Base-by-base conservation (phyloP, 306 rosid species). In the Oemleria cerasiformis region DNA sequence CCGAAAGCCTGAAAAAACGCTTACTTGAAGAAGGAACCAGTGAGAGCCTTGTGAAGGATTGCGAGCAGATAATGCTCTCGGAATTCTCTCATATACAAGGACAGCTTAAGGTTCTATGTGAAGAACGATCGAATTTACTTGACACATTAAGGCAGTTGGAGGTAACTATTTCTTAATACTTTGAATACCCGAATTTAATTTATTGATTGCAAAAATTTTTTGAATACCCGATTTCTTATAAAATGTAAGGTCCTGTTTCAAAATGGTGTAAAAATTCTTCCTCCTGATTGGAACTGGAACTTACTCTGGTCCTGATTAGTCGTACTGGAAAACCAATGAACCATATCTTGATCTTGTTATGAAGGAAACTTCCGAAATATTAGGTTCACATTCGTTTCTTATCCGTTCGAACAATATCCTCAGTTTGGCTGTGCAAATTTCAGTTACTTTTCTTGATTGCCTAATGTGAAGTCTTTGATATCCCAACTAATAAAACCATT, bases 51-150 rank as follows among this genome's bases (percentile, higher is more conserved):
- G 88, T 87, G 19, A 79, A 79, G 77, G 97, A 91, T 45, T 94
- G 99, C 53, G 99, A 91, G 82, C 92, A 87, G 84, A 94, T 94
- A 77, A 82, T 94, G 92, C 85, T 82, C 63, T 78, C 92, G 9
- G 97, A 91, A 76, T 94, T 94, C 88, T 83, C 86, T 2, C 88
- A 88, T 60, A n/a, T 91, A 65, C 90, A 85, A 70, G 86, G 85
- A 45, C 94, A 91, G 50, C 78, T 91, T 17, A 75, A 85, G 63
- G 77, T 91, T 55, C 81, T 94, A 19, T 86, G 86, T 54, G 82
- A 86, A 57, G 94, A 94, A 71, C 81, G 97, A 23, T 85, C 90
- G n/a, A 81, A 67, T 82, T 84, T 94, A 82, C 86, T 94, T 40
- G 92, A 88, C 82, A 89, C 96, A 13, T 76, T 94, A 71, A 83